A percentile compares a stretch with the other conserved stretches of the same genome.
Evolutionary conservation across 768 basidiomycete genomes (phyloP).

Genomic region (Agaricus blazei): DNA sequence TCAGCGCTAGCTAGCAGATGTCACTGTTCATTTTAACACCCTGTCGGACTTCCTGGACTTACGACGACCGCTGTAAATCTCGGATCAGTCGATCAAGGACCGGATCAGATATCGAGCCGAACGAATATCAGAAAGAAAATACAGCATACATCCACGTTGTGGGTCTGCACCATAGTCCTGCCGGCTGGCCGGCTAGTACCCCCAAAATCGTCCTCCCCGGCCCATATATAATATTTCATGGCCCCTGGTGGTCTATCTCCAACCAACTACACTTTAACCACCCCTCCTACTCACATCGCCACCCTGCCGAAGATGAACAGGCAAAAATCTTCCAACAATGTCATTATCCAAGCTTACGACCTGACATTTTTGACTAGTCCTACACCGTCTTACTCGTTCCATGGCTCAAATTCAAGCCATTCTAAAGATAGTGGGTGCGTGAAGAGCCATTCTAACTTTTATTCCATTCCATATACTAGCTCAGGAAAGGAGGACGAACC

Average conservation of each 20-base stretch:
- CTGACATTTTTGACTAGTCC: conserved; percentile 15
- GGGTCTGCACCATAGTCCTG: background rate
- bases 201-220: background rate
- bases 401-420: conserved; percentile 34
- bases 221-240: conserved; percentile 15
- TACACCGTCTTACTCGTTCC: conserved; percentile 28
- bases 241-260: conserved; percentile 9
- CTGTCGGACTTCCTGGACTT: no score
- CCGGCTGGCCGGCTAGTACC: background rate
- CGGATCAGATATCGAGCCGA: conserved; percentile 1
- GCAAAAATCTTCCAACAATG: conserved; percentile 2
- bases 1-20: no score
- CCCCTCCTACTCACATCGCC: background rate
- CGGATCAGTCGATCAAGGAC: background rate
- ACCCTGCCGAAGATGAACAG: conserved; percentile 9
- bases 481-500: conserved; percentile 29
- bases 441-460: conserved; percentile 1
- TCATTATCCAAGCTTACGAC: background rate
- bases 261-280: background rate
- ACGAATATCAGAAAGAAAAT: background rate
- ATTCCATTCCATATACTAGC: conserved; percentile 1
- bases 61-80: background rate
- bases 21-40: no score
- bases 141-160: conserved; percentile 9
- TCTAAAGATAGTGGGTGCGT: conserved; percentile 34